These are phyloP conservation scores for Scytalidium lignicola DNA, from an alignment of 2,329 filamentous ascomycete genomes.

Conservation along the genomic window DNA sequence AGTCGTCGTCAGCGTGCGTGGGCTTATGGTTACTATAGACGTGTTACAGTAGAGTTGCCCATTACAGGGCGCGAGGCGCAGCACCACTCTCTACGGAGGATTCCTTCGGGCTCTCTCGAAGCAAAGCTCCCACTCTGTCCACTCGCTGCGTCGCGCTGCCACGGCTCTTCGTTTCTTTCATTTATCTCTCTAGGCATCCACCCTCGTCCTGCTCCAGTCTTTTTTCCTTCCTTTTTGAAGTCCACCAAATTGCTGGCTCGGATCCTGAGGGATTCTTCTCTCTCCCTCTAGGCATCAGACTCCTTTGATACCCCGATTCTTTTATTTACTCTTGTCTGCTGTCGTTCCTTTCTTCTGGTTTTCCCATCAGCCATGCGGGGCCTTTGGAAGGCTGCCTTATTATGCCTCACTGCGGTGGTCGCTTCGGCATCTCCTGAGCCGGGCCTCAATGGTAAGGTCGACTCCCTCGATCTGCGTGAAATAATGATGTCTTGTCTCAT, in stretches of 20 bases:
- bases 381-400: slow-evolving; percentile 24
- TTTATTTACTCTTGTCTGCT: background rate
- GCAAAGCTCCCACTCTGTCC: background rate
- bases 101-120: background rate
- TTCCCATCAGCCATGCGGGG: slow-evolving; percentile 21
- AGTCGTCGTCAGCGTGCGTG: slow-evolving; percentile 1
- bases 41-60: background rate
- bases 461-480: background rate
- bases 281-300: background rate
- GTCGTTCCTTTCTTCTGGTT: background rate
- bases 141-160: background rate
- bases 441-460: slow-evolving; percentile 5
- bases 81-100: background rate
- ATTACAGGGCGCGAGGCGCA: background rate
- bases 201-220: background rate
- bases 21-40: background rate
- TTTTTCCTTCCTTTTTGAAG: background rate
- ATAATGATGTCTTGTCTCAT: background rate
- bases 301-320: background rate
- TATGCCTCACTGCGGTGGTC: slow-evolving; percentile 23
- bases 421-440: slow-evolving; percentile 20
- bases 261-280: background rate
- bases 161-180: background rate
- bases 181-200: background rate
- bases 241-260: background rate